Percentiles rank a stretch among this genome's conserved stretches.
Evolutionary conservation across 2,329 filamentous ascomycete genomes (phyloP).

Genomic region (Alternaria sp.): DNA sequence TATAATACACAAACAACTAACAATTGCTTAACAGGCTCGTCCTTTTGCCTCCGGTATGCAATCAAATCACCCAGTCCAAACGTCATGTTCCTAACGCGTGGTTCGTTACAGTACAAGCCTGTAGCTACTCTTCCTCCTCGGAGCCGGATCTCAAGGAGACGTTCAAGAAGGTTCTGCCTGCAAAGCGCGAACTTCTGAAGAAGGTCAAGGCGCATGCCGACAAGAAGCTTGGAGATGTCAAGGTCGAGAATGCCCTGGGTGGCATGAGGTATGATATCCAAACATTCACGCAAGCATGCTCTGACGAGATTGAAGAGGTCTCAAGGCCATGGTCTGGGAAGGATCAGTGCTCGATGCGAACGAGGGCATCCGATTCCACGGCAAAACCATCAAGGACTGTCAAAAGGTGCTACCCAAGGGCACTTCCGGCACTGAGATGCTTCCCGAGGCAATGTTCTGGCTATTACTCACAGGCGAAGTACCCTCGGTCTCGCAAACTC

Average conservation of each 20-base stretch:
- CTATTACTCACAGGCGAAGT: slow-evolving; percentile 92
- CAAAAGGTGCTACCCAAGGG: slow-evolving; percentile 94
- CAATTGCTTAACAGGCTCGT: slow-evolving; percentile 33
- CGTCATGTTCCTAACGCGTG: slow-evolving; percentile 21
- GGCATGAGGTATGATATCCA: slow-evolving; percentile 76
- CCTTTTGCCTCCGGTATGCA: slow-evolving; percentile 49
- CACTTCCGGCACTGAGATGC: slow-evolving; percentile 91
- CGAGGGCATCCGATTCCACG: slow-evolving; percentile 98
- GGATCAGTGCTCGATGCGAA: slow-evolving; percentile 95
- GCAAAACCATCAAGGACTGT: slow-evolving; percentile 97
- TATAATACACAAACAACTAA: slow-evolving; percentile 17
- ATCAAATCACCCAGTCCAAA: slow-evolving; percentile 23
- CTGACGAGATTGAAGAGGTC: slow-evolving; percentile 62
- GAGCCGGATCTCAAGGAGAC: slow-evolving; percentile 92
- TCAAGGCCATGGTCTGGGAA: slow-evolving; percentile 99
- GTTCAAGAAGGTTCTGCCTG: slow-evolving; percentile 83
- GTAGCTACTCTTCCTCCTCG: slow-evolving; percentile 75
- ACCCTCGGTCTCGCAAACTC: slow-evolving; percentile 81
- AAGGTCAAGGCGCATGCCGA: slow-evolving; percentile 86
- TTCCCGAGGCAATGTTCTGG: slow-evolving; percentile 99
- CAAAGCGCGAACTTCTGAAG: slow-evolving; percentile 91
- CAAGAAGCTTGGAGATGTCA: slow-evolving; percentile 89
- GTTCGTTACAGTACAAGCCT: slow-evolving; percentile 47
- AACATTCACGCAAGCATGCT: not conserved
- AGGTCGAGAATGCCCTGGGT: slow-evolving; percentile 91